A percentile compares a stretch with the other conserved stretches of the same genome.
phyloP scores from a whole-genome alignment of 1,284 basidiomycete genomes.

The Apiotrichum sp. region DNA sequence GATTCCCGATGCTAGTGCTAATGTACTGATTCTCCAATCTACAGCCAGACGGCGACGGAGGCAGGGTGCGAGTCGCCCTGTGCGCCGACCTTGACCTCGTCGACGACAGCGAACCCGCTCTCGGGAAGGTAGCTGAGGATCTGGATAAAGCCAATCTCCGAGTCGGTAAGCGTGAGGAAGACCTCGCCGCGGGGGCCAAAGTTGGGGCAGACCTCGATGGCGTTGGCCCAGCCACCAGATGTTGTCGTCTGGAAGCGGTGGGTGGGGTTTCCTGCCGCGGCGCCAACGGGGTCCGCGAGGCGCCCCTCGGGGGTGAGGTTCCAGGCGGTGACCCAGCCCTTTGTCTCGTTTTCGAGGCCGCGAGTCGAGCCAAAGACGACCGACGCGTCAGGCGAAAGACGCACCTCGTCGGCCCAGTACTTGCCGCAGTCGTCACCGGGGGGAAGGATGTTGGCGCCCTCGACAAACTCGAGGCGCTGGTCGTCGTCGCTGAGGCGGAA shows the following conservation, averaged over 20 bases:
- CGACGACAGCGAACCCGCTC: conserved; percentile 22
- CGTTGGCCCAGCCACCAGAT: conserved; percentile 48
- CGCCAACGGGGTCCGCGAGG: background rate
- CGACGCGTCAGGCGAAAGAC: conserved; percentile 31
- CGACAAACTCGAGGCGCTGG: conserved; percentile 15
- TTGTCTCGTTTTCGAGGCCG: conserved; percentile 33
- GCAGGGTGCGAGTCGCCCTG: conserved; percentile 9
- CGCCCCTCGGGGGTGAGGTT: conserved; percentile 26
- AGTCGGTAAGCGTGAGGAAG: conserved; percentile 42
- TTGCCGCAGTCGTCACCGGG: conserved; percentile 4
- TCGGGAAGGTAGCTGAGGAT: conserved; percentile 31
- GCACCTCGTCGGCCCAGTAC: conserved; percentile 45
- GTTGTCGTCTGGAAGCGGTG: conserved; percentile 40
- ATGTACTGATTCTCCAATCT: background rate
- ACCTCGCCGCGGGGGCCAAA: conserved; percentile 19
- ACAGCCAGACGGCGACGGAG: conserved; percentile 6
- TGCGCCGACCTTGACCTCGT: conserved; percentile 10
- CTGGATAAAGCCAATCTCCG: conserved; percentile 40
- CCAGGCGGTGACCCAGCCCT: conserved; percentile 44
- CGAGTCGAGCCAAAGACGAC: conserved; percentile 45
- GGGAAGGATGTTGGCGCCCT: conserved; percentile 20
- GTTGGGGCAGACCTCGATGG: conserved; percentile 41
- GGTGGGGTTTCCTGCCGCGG: conserved; percentile 6
- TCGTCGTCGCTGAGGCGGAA: conserved; percentile 12
- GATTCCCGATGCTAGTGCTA: background rate